Evolutionary conservation across 257 asterid genomes (phyloP), one percentile per base, ranked within the genome.

Genomic region (Cruciata laevipes): DNA sequence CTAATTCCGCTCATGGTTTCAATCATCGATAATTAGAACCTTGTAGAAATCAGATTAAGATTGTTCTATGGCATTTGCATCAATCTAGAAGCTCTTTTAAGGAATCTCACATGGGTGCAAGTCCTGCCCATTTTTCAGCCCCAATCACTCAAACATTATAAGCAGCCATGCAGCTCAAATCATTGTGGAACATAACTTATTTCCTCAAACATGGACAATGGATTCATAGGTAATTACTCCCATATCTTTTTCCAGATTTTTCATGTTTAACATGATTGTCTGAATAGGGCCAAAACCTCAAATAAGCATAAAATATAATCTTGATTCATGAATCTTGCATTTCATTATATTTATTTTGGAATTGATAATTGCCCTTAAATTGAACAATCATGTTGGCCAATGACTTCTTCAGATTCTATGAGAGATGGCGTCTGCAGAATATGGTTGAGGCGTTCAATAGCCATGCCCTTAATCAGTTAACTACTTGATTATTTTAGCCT

Each of bases 201-300:
- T 27, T 44, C 40, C 7, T 24, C 32, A 42, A 33, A 30, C 63
- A 59, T 64, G 76, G 71, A 55, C 47, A n/a, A 4, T 31, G 38
- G 63, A 58, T 61, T 67, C 55, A 42, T 47, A 11, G 76, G 20
- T 67, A 47, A 4, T 47, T 30, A 18, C 40, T 61, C 67, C 79
- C 76, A 73, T 69, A 67, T 65, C 66, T 49, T 30, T 14, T 58
- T 42, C 51, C 62, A 61, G 57, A 68, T 59, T 64, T 62, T 56
- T 59, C 30, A 49, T 21, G 21, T 53, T 42, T 40, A 47, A 4
- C 71, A 21, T 56, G 37, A 14, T 57, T 37, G 12, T 23, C 5
- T 58, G 59, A 38, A 40, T 16, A 47, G 55, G 16, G n/a, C 55
- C 55, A 47, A 47, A 47, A 47, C 21, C 55, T 17, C 21, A 47